A percentile compares a stretch with the other conserved stretches of the same genome.
Evolutionary conservation across 2,329 filamentous ascomycete genomes (phyloP).

Genomic region (Cercospora sp.): DNA sequence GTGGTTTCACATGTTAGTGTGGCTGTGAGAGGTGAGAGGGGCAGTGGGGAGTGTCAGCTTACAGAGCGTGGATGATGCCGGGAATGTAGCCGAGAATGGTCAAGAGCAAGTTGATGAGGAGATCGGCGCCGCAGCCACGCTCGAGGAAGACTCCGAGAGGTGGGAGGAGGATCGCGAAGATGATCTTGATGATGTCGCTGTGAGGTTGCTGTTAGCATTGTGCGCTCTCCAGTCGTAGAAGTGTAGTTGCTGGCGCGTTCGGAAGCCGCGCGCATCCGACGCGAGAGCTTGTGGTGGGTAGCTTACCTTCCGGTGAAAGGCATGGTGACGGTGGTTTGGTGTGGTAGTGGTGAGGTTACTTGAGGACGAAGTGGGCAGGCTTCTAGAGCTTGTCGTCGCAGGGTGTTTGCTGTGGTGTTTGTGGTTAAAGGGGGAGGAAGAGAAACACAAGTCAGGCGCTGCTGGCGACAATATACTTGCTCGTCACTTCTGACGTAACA

Average conservation of each 20-base stretch:
- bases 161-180: slow-evolving; percentile 86
- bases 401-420: not conserved
- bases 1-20: not conserved
- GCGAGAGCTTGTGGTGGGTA: slow-evolving; percentile 3
- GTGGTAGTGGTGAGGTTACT: not conserved
- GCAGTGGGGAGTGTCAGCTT: slow-evolving; percentile 46
- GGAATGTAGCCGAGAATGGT: slow-evolving; percentile 61
- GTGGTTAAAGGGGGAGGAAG: not conserved
- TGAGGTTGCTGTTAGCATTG: not conserved
- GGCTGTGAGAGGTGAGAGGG: slow-evolving; percentile 1
- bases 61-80: slow-evolving; percentile 87
- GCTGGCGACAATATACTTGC: slow-evolving; percentile 5
- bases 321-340: slow-evolving; percentile 48
- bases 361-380: not conserved
- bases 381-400: not conserved
- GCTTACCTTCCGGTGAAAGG: slow-evolving; percentile 61
- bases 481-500: slow-evolving; percentile 7
- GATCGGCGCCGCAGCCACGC: slow-evolving; percentile 81
- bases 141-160: slow-evolving; percentile 93
- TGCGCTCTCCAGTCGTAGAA: not conserved
- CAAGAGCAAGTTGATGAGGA: slow-evolving; percentile 90
- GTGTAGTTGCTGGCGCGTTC: slow-evolving; percentile 22
- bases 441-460: not conserved
- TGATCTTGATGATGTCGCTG: slow-evolving; percentile 77
- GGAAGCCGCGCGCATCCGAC: slow-evolving; percentile 14